A percentile compares a stretch with the other conserved stretches of the same genome.
Conservation (phyloP, 495 filamentous ascomycete genomes). For the Cercophora sp. region DNA sequence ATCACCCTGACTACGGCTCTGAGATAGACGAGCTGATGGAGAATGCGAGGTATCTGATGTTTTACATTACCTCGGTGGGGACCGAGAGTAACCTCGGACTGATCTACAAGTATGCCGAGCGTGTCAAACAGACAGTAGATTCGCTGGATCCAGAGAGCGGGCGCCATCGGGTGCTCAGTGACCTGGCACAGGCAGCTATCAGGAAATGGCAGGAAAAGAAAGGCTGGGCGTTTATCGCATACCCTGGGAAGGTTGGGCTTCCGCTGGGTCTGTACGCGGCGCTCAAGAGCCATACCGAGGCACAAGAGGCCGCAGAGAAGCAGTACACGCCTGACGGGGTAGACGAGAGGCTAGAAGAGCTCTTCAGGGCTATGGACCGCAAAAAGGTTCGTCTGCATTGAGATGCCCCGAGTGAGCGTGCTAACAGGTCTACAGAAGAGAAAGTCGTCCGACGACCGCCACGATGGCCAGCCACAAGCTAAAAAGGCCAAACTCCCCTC, state of each 20-base stretch:
- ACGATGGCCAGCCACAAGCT: constrained; percentile 31
- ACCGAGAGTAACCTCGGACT: constrained; percentile 81
- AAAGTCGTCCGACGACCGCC: constrained; percentile 41
- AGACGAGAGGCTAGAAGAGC: constrained; percentile 68
- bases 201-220: constrained; percentile 75
- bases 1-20: constrained; percentile 85
- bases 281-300: constrained; percentile 70
- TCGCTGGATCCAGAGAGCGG: constrained; percentile 60
- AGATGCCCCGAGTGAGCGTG: background rate
- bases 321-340: constrained; percentile 78
- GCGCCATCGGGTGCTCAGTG: constrained; percentile 80
- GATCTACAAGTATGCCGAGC: constrained; percentile 88
- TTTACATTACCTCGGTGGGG: constrained; percentile 78
- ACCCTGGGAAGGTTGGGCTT: constrained; percentile 74
- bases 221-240: constrained; percentile 74
- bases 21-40: constrained; percentile 68
- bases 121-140: constrained; percentile 86
- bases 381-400: constrained; percentile 43
- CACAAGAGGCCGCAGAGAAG: constrained; percentile 78
- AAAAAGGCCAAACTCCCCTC: constrained; percentile 26
- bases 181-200: constrained; percentile 79
- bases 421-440: constrained; percentile 37
- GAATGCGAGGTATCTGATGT: constrained; percentile 80
- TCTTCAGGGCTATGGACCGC: constrained; percentile 51
- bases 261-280: constrained; percentile 72